Evolutionary conservation across 83 land plant genomes (phyloP).

Genomic region (Picea abies): DNA sequence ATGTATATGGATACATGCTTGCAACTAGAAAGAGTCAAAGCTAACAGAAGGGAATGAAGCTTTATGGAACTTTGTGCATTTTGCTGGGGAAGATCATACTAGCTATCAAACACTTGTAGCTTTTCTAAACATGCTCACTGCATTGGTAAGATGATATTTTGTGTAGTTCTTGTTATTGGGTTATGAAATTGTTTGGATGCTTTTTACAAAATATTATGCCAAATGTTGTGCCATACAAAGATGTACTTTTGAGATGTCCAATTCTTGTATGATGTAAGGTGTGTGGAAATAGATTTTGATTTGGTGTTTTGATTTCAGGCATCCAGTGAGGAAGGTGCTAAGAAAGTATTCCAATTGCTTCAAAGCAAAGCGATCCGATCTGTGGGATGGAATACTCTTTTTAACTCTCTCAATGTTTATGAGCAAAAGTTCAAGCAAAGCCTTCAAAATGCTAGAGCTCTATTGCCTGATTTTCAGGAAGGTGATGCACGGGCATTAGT

Average conservation of each 20-base stretch:
- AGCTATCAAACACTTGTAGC: conserved; percentile 91
- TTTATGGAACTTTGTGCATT: conserved; percentile 91
- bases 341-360: conserved; percentile 85
- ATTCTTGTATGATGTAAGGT: neutral
- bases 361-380: conserved; percentile 81
- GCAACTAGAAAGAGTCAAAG: conserved; percentile 78
- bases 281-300: neutral
- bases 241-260: neutral
- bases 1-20: neutral
- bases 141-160: conserved; percentile 61
- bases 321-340: conserved; percentile 88
- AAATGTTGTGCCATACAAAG: neutral
- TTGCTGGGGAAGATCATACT: conserved; percentile 97
- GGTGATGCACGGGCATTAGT: conserved; percentile 97
- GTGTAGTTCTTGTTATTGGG: neutral
- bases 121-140: conserved; percentile 80
- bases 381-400: conserved; percentile 89
- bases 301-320: conserved; percentile 54
- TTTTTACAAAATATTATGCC: neutral
- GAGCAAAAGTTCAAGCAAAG: conserved; percentile 85
- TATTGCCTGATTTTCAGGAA: conserved; percentile 84
- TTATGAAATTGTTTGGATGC: neutral
- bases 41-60: conserved; percentile 92
- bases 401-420: conserved; percentile 83
- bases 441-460: conserved; percentile 71